Evolutionary conservation across 768 basidiomycete genomes (phyloP), one percentile per base, ranked within the genome.

Genomic region (Termitomyces sp.): DNA sequence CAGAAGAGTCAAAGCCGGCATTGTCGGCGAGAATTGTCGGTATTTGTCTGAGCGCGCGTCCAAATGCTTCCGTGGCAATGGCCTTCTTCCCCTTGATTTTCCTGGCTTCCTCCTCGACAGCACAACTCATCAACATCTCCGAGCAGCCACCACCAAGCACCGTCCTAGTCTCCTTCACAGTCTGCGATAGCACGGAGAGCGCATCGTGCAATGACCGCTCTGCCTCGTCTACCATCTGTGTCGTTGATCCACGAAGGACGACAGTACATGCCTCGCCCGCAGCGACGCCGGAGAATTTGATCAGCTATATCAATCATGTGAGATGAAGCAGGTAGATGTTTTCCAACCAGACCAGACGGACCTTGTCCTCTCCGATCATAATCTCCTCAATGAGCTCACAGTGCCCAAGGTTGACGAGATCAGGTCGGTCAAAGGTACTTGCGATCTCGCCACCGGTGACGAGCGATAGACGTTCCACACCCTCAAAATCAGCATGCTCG

Each of bases 301-400:
- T 97, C 60, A 99, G 81, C 95, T 98, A 53, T 98, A 53, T 6
- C 2, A n/a, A 49, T 40, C 42, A 35, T 35, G 31, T 42, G 35
- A 53, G 14, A 47, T 35, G 23, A 40, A 43, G n/a, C 44, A 37
- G 23, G n/a, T 11, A 47, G 2, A 7, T 10, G 53, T 11, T 14
- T 44, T 17, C 17, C 38, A 17, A 21, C 23, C 17, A 12, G 21
- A 54, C 31, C 14, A 12, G 19, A 54, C 76, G 23, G 58, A 94
- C 96, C 85, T 94, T 97, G 72, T 99, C 97, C 75, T 99, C 97
- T 17, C 97, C 97, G 62, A 99, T 98, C 81, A 99, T 98, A 64
- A 98, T 88, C 75, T 99, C 97, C 74, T 98, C 97, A 55, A 99
- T 97, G 60, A 94, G 68, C 61, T 98, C 96, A 68, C 96, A 98